These are phyloP conservation scores for Penicillium sp. DNA, from an alignment of 2,329 filamentous ascomycete genomes.

Conservation along the genomic window DNA sequence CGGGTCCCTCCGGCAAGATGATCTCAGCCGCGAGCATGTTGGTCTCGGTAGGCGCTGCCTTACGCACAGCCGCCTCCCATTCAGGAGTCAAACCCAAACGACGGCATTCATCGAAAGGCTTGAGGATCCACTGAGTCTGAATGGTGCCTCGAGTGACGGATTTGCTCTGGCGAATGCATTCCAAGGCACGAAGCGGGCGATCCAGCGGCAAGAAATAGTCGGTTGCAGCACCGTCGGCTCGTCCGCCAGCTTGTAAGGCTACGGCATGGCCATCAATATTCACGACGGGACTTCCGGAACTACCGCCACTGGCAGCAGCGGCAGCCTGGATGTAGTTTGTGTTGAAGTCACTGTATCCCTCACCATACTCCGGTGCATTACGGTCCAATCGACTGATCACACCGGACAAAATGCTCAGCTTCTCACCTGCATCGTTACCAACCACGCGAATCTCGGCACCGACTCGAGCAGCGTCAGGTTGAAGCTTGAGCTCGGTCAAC, in stretches of 20 bases:
- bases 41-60: constrained; percentile 84
- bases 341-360: constrained; percentile 97
- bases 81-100: constrained; percentile 78
- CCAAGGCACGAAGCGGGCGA: constrained; percentile 79
- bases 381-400: constrained; percentile 94
- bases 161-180: constrained; percentile 75
- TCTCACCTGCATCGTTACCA: constrained; percentile 97
- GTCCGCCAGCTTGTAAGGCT: constrained; percentile 88
- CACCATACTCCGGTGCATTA: constrained; percentile 96
- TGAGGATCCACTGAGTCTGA: constrained; percentile 94
- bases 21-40: constrained; percentile 98
- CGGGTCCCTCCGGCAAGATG: constrained; percentile 85
- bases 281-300: constrained; percentile 96
- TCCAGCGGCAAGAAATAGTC: constrained; percentile 97
- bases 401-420: constrained; percentile 94
- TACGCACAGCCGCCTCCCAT: constrained; percentile 82
- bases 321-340: constrained; percentile 97
- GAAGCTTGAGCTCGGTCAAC: constrained; percentile 72
- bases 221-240: constrained; percentile 91
- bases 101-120: constrained; percentile 95
- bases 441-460: constrained; percentile 95
- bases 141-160: constrained; percentile 90
- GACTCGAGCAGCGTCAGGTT: constrained; percentile 81
- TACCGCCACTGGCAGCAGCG: constrained; percentile 91
- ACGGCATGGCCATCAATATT: constrained; percentile 91